Evolutionary conservation across 1,284 basidiomycete genomes (phyloP).

Genomic region (Pseudozyma hubeiensis): DNA sequence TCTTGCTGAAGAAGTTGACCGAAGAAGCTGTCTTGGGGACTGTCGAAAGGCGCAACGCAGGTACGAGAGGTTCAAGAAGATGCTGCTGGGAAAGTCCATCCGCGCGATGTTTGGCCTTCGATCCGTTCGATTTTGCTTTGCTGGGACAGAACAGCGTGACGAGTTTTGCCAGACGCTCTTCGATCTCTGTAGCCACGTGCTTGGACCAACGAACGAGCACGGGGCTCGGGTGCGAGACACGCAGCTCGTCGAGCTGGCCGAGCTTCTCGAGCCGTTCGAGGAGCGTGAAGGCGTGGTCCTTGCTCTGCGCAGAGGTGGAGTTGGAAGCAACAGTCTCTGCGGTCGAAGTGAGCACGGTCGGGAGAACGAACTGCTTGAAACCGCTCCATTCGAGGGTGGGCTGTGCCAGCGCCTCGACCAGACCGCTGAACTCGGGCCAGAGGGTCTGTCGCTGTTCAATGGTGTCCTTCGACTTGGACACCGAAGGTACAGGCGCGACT

Average conservation of each 20-base stretch:
- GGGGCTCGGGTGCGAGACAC: conserved; percentile 36
- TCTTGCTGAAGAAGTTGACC: conserved; percentile 16
- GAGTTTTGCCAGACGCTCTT: conserved; percentile 25
- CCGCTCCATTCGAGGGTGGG: conserved; percentile 53
- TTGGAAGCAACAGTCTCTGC: conserved; percentile 38
- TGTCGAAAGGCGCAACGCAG: conserved; percentile 40
- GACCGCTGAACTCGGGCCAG: conserved; percentile 56
- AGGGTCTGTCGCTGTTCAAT: conserved; percentile 35
- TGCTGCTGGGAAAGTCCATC: conserved; percentile 14
- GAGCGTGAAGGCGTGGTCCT: conserved; percentile 48
- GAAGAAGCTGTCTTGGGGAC: conserved; percentile 26
- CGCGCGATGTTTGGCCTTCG: conserved; percentile 10
- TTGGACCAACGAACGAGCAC: conserved; percentile 46
- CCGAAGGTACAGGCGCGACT: conserved; percentile 34
- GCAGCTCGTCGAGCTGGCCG: conserved; percentile 40
- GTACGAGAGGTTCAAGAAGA: conserved; percentile 35
- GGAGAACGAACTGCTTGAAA: conserved; percentile 63
- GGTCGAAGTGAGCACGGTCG: conserved; percentile 55
- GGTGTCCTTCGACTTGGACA: conserved; percentile 16
- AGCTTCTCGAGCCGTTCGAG: conserved; percentile 55
- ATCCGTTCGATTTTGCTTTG: neutral
- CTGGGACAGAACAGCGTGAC: conserved; percentile 25
- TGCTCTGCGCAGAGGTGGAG: conserved; percentile 27
- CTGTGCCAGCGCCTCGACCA: conserved; percentile 56
- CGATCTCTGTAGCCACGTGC: conserved; percentile 40